Percentiles rank a stretch among this genome's conserved stretches.
phyloP scores from a whole-genome alignment of 1,139 yeast species.

The Scheffersomyces cryptocercus region DNA sequence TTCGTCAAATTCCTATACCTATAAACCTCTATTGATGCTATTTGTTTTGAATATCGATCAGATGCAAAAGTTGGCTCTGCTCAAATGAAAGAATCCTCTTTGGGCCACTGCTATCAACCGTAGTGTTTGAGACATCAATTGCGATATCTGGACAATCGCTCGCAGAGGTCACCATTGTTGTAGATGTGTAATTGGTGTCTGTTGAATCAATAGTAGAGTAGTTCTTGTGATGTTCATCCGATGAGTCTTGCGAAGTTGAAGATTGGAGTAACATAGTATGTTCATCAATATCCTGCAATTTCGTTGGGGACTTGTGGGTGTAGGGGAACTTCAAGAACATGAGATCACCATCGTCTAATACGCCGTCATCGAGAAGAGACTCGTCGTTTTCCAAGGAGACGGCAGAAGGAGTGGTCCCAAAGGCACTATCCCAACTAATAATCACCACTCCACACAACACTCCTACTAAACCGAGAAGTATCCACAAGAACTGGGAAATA shows the following conservation, averaged over 20 bases:
- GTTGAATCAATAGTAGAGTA: slow-evolving; percentile 4
- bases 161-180: not conserved
- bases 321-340: slow-evolving; percentile 14
- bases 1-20: not conserved
- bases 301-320: slow-evolving; percentile 1
- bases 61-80: slow-evolving; percentile 48
- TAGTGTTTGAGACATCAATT: not conserved
- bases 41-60: slow-evolving; percentile 23
- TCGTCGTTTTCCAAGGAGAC: slow-evolving; percentile 41
- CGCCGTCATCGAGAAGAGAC: no score
- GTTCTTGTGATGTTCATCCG: not conserved
- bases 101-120: not conserved
- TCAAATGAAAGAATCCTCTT: slow-evolving; percentile 46
- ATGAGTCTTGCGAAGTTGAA: slow-evolving; percentile 1
- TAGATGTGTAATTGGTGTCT: not conserved
- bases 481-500: slow-evolving; percentile 37
- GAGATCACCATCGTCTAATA: slow-evolving; percentile 21
- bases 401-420: slow-evolving; percentile 23
- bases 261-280: slow-evolving; percentile 8
- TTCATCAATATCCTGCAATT: slow-evolving; percentile 4
- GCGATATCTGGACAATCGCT: not conserved
- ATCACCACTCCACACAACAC: slow-evolving; percentile 51
- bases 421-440: slow-evolving; percentile 48
- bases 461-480: slow-evolving; percentile 55
- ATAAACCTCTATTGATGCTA: not conserved